Conservation (phyloP, 148 eudicot species). For the Camellia japonica region DNA sequence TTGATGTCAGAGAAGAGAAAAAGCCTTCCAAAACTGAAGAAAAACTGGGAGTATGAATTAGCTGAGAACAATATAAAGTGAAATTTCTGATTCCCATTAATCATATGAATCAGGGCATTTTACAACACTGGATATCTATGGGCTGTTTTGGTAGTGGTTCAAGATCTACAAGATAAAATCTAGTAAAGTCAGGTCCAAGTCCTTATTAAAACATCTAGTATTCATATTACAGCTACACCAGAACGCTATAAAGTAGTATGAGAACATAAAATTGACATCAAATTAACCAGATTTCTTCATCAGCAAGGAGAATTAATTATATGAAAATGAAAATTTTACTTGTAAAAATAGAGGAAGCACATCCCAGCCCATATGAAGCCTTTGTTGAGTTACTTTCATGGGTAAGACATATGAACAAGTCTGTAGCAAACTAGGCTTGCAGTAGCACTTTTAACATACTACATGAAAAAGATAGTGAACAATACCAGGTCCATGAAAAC, state of each 20-base stretch:
- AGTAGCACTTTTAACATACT: slow-evolving; percentile 10
- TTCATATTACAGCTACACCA: no score
- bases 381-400: background rate
- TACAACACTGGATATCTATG: no score
- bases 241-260: no score
- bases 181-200: background rate
- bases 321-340: no score
- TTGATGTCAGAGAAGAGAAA: background rate
- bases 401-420: background rate
- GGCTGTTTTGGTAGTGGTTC: no score
- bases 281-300: background rate
- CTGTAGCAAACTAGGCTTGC: background rate
- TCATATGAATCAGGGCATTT: background rate
- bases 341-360: background rate
- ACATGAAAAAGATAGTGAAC: slow-evolving; percentile 22
- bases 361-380: background rate
- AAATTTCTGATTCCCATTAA: no score
- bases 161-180: no score
- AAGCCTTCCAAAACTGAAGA: background rate
- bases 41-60: no score
- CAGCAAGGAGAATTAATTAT: no score
- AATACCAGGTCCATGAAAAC: slow-evolving; percentile 94
- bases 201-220: no score
- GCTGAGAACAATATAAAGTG: no score
- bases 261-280: no score